Base-by-base conservation (phyloP, 495 filamentous ascomycete species). In the Penicillium pancosmium region DNA sequence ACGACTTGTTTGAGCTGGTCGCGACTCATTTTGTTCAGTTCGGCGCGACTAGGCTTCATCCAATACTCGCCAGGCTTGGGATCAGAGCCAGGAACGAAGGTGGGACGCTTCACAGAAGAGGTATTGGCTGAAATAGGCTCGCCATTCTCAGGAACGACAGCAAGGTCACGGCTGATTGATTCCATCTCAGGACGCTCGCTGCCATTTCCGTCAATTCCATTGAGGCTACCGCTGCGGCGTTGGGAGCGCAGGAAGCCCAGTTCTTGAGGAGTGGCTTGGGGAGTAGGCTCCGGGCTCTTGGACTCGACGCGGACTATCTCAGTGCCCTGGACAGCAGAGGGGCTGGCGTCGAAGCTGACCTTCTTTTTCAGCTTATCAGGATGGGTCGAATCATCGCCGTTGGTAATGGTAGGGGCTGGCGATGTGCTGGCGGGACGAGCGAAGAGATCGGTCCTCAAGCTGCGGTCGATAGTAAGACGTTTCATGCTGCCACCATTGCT, bases 391-490 rank as follows among this genome's bases (percentile, higher is more conserved):
- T 80, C 76, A 27, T 74, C 73, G 25, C 86, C 82, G 56, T 83
- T 80, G 50, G 80, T 80, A 61, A 78, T 70, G 41, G 41, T n/a
- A 66, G 81, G 34, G 6, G 78, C 69, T 11, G 72, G 64, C 6
- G 83, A 79, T 5, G 79, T 79, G 66, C 69, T 76, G 64, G 68
- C 66, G 31, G 64, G 68, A 50, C 71, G 74, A 16, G 73, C 73
- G 74, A 92, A 93, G 4, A 95, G 74, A 71, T 94, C 91, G 53
- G 83, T 88, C 33, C 85, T 85, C 68, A 98, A 77, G 61, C 86
- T 89, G 55, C 90, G 88, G 64, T 97, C 91, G 68, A 98, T 97
- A 33, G 91, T 86, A 50, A 98, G 81, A 62, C 89, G 91, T 79
- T 96, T 97, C 66, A 97, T 76, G 67, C 83, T 91, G 33, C 86